Base-by-base conservation (phyloP, 257 asterid genomes). In the Forsythia suspensa region DNA sequence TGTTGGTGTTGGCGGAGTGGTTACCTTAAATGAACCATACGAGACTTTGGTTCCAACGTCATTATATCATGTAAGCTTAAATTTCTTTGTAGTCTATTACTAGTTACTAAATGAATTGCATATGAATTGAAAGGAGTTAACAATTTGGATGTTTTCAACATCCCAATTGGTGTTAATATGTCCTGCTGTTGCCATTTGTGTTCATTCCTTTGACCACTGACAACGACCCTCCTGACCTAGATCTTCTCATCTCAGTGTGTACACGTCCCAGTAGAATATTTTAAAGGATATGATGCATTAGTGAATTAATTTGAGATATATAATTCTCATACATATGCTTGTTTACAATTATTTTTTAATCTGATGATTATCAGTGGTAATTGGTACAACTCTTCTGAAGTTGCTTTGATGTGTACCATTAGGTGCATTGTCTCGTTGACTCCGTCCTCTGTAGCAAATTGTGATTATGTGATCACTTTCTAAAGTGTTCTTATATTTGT, bases 1-100 rank as follows among this genome's bases (percentile, higher is more conserved):
- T 69, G 90, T 90, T 75, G 97, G 98, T 67, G 98, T 95, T 34
- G 85, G 88, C 68, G 99, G 98, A 66, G 99, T 95, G 69, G 92
- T 95, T 77, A 93, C 98, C 46, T 84, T 95, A 81, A 95, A 95
- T 44, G 99, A 95, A 81, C 85, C 97, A 59, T 95, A 93, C 10
- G 98, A 93, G 84, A 93, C 99, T 59, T 84, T 93, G 84, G 98
- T 95, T 78, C 88, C 97, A 29, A 87, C 95, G 12, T 86, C 97
- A 38, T 80, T 90, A 34, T 95, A 95, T 80, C 88, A 77, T 52
- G 99, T 95, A 87, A 88, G 84, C 41, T 73, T 77, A 36, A 73
- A 18, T 69, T 42, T 59, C 70, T 38, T 73, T 59, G 36, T 75
- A 10, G 71, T 77, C 4, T 61, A 48, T 48, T 12, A 0, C 18